These are phyloP conservation scores for Edaphochlamys debaryana DNA, from an alignment of 139 green algal species.

Conservation along the genomic window DNA sequence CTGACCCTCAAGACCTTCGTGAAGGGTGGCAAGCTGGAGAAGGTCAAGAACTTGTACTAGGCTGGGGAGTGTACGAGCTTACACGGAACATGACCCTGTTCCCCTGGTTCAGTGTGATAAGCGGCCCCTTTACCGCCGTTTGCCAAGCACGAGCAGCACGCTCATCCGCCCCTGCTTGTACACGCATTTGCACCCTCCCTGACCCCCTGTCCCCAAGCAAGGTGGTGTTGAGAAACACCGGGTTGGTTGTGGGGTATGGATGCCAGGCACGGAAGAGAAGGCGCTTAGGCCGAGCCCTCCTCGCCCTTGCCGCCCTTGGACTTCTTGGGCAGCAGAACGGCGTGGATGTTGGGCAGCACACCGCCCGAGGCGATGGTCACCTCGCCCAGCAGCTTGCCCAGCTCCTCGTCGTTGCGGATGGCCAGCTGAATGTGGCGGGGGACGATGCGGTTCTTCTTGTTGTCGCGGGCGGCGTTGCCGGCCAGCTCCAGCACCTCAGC, in stretches of 20 bases:
- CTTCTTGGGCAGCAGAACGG: constrained; percentile 86
- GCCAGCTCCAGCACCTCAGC: constrained; percentile 87
- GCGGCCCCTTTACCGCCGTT: too few species aligned
- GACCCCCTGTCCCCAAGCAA: too few species aligned
- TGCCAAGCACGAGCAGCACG: too few species aligned
- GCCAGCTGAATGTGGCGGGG: constrained; percentile 93
- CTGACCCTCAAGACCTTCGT: constrained; percentile 64
- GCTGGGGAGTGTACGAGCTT: too few species aligned
- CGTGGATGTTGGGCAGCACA: constrained; percentile 92
- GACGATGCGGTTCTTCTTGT: constrained; percentile 94
- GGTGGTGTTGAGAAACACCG: too few species aligned
- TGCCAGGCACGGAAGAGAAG: too few species aligned
- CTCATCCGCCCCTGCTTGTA: too few species aligned
- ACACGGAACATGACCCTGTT: too few species aligned
- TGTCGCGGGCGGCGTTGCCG: constrained; percentile 91
- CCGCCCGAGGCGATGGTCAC: constrained; percentile 86
- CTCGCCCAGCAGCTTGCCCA: constrained; percentile 90
- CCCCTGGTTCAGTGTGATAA: too few species aligned
- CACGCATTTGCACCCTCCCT: too few species aligned
- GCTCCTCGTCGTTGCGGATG: constrained; percentile 95
- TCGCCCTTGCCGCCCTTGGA: constrained; percentile 57
- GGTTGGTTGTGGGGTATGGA: too few species aligned
- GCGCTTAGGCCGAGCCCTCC: too few species aligned
- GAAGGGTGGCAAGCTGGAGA: constrained; percentile 72
- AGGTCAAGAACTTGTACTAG: constrained; percentile 83